phyloP scores from a whole-genome alignment of 768 basidiomycete species.

The Pleurotus eryngii region DNA sequence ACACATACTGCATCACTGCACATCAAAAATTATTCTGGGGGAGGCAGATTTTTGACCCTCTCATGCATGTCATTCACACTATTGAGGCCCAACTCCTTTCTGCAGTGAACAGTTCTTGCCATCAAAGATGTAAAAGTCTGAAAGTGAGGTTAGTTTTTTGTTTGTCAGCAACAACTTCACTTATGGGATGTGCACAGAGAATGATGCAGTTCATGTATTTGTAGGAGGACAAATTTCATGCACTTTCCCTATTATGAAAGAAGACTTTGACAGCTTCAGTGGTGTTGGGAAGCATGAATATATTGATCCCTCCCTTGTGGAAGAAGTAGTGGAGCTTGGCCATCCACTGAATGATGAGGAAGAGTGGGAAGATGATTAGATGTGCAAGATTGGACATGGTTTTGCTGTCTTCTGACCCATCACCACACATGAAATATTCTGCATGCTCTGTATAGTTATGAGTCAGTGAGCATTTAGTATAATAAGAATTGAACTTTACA shows the following conservation, averaged over 20 bases:
- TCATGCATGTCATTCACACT: too few species aligned
- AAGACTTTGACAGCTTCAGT: neutral
- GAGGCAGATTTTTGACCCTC: too few species aligned
- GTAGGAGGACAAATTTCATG: neutral
- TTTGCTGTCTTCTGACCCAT: too few species aligned
- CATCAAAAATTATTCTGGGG: too few species aligned
- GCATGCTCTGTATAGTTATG: neutral
- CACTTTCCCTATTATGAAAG: neutral
- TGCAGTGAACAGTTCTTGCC: too few species aligned
- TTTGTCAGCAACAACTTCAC: neutral
- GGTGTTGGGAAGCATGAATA: neutral
- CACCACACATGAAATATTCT: neutral
- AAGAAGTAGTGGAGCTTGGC: constrained; percentile 14
- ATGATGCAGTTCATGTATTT: neutral
- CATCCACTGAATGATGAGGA: constrained; percentile 19
- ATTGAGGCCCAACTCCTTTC: too few species aligned
- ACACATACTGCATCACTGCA: too few species aligned
- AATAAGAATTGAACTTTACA: too few species aligned
- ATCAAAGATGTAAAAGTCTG: too few species aligned
- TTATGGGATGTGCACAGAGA: neutral
- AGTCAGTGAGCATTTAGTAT: neutral
- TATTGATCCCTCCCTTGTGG: neutral
- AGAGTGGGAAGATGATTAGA: constrained; percentile 17
- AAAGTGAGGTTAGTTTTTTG: too few species aligned
- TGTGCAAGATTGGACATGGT: constrained; percentile 9